A percentile compares a stretch with the other conserved stretches of the same genome.
phyloP scores from a whole-genome alignment of 2,329 filamentous ascomycete genomes.

The Dryadomyces quercus-mongolicae region DNA sequence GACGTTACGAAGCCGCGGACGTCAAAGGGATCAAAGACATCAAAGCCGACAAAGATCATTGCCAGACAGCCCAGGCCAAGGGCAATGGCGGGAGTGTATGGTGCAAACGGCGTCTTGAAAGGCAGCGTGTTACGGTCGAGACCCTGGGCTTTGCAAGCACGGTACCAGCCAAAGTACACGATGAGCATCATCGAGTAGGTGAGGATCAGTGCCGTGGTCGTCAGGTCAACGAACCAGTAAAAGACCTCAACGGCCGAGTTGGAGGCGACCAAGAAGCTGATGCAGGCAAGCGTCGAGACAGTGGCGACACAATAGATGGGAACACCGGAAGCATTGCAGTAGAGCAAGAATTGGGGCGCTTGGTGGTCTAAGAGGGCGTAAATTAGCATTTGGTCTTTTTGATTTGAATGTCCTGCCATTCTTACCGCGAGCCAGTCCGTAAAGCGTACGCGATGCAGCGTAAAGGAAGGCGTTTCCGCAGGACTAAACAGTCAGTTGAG shows the following conservation, averaged over 20 bases:
- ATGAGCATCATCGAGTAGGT: constrained; percentile 28
- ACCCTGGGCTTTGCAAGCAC: constrained; percentile 23
- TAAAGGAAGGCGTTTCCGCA: constrained; percentile 48
- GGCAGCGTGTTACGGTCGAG: constrained; percentile 20
- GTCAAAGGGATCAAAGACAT: constrained; percentile 33
- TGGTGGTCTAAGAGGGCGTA: constrained; percentile 20
- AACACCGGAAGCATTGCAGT: constrained; percentile 20
- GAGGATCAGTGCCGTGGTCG: constrained; percentile 27
- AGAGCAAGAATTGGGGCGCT: constrained; percentile 24
- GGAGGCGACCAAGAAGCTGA: constrained; percentile 27
- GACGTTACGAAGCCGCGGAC: constrained; percentile 36
- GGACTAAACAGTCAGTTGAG: constrained; percentile 11
- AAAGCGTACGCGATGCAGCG: constrained; percentile 25
- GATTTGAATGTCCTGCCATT: neutral
- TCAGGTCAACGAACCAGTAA: constrained; percentile 26
- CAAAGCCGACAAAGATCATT: constrained; percentile 38
- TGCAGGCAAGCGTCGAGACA: constrained; percentile 20
- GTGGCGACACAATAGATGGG: constrained; percentile 25
- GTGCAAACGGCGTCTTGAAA: constrained; percentile 23
- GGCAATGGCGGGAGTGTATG: constrained; percentile 22
- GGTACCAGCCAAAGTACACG: constrained; percentile 23
- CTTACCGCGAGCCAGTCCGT: constrained; percentile 17
- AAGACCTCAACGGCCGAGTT: constrained; percentile 24
- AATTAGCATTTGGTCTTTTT: too few relatives aligned
- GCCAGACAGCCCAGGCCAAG: constrained; percentile 3